A percentile compares a stretch with the other conserved stretches of the same genome.
These are phyloP conservation scores for Trichoderma asperellum DNA, from an alignment of 2,329 filamentous ascomycete species.

Conservation along the genomic window DNA sequence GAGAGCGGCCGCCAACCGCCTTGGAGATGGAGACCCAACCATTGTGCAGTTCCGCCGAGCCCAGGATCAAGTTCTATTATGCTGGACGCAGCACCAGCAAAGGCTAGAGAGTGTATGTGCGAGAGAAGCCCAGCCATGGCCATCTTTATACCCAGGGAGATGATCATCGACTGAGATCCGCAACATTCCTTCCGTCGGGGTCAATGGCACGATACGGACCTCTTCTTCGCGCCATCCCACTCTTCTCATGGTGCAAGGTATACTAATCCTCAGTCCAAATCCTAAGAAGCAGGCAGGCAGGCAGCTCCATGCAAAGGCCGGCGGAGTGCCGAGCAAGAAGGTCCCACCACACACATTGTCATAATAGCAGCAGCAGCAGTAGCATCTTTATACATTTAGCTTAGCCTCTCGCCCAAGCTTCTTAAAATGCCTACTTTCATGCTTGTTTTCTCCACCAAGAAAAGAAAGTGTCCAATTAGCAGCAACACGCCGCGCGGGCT, in stretches of 20 bases:
- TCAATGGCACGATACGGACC: conserved; percentile 15
- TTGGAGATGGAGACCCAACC: conserved; percentile 11
- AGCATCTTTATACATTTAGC: neutral
- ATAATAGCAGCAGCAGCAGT: neutral
- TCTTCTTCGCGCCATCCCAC: neutral
- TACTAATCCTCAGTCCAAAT: neutral
- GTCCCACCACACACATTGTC: neutral
- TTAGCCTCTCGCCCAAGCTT: conserved; percentile 14
- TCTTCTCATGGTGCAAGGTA: neutral
- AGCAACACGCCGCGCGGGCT: neutral
- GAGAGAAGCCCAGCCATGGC: neutral
- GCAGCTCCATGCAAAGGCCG: neutral
- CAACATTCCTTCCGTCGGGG: conserved; percentile 20
- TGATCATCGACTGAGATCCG: neutral
- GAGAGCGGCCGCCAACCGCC: conserved; percentile 14
- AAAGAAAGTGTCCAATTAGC: neutral
- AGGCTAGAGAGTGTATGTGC: neutral
- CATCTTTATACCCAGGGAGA: conserved; percentile 14
- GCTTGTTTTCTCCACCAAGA: conserved; percentile 16
- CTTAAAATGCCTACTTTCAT: conserved; percentile 22
- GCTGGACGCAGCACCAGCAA: neutral
- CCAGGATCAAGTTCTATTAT: neutral
- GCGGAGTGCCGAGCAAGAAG: neutral
- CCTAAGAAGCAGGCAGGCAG: neutral
- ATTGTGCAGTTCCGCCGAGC: conserved; percentile 8